These are phyloP conservation scores for Cladorrhinum samala DNA, from an alignment of 495 filamentous ascomycete species.

Conservation along the genomic window DNA sequence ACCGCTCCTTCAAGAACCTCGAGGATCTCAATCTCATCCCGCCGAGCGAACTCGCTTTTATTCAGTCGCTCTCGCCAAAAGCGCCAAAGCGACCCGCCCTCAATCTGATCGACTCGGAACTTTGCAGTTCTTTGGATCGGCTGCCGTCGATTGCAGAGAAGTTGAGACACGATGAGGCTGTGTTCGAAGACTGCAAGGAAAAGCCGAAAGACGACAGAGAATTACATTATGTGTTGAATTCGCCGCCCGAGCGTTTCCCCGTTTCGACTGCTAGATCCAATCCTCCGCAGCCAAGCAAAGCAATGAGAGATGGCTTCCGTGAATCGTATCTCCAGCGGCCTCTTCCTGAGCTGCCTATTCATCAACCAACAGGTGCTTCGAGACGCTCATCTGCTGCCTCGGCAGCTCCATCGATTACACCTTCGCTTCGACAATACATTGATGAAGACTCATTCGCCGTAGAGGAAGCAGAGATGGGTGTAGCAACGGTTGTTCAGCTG, in stretches of 20 bases:
- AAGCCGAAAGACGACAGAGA: background rate
- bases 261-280: background rate
- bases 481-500: constrained; percentile 24
- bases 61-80: constrained; percentile 11
- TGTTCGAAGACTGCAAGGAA: constrained; percentile 7
- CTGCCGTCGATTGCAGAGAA: background rate
- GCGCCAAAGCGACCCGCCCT: background rate
- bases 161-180: constrained; percentile 8
- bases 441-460: constrained; percentile 36
- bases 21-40: constrained; percentile 36
- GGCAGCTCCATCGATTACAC: constrained; percentile 30
- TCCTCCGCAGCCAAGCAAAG: constrained; percentile 22
- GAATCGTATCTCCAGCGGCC: constrained; percentile 33
- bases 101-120: background rate
- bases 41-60: constrained; percentile 10
- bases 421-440: constrained; percentile 34
- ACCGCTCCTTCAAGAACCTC: constrained; percentile 40
- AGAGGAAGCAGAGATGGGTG: constrained; percentile 29
- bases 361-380: constrained; percentile 1
- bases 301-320: constrained; percentile 12
- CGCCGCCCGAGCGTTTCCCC: constrained; percentile 25
- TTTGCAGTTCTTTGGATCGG: background rate
- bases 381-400: constrained; percentile 16
- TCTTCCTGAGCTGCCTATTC: constrained; percentile 36
- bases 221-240: constrained; percentile 20